Conservation (phyloP, 495 filamentous ascomycete species). For the Xylaria intraflava region DNA sequence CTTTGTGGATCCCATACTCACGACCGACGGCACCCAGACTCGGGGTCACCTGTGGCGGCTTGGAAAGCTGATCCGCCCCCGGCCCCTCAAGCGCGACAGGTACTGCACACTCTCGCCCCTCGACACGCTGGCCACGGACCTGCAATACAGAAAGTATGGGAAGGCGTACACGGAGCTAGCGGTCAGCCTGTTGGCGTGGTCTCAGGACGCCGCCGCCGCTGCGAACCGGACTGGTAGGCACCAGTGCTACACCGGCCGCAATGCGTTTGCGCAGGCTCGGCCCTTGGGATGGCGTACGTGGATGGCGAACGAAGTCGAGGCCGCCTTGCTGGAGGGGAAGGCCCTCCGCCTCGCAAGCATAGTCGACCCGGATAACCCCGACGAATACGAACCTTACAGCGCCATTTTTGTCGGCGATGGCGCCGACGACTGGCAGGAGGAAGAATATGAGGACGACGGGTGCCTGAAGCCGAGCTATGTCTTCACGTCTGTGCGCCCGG, state of each 20-base stretch:
- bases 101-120: constrained; percentile 18
- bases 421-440: constrained; percentile 14
- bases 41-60: constrained; percentile 28
- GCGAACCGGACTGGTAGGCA: not conserved
- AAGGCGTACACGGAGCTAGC: constrained; percentile 14
- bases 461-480: constrained; percentile 11
- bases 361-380: constrained; percentile 10
- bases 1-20: constrained; percentile 22
- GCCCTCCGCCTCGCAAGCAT: constrained; percentile 21
- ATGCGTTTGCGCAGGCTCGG: not conserved
- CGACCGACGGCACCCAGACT: constrained; percentile 17
- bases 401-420: constrained; percentile 24
- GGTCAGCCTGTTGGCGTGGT: not conserved
- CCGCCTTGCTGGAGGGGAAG: constrained; percentile 21
- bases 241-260: constrained; percentile 1
- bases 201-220: not conserved
- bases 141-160: constrained; percentile 18
- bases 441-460: constrained; percentile 7
- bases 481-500: constrained; percentile 15
- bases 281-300: constrained; percentile 12
- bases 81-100: constrained; percentile 19
- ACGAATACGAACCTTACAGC: constrained; percentile 4
- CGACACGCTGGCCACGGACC: constrained; percentile 17
- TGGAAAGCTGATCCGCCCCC: constrained; percentile 21
- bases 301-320: constrained; percentile 20